Conservation (phyloP, 441 rosid genomes). For the Brassica balearica region DNA sequence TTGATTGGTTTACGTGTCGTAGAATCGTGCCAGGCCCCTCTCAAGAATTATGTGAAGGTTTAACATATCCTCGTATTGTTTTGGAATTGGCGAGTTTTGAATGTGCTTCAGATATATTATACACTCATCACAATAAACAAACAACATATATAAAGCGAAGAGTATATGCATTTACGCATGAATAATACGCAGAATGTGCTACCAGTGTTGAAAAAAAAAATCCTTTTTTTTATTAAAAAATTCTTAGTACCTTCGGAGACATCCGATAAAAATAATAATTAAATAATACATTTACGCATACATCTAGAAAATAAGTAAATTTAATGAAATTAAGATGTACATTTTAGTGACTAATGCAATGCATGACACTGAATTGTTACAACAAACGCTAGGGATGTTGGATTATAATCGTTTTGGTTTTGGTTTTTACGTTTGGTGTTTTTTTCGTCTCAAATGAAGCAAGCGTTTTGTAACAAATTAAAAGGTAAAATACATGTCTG, state of each 20-base stretch:
- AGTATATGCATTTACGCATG: background rate
- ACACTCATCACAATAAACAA: constrained; percentile 6
- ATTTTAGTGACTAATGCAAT: background rate
- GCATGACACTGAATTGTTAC: constrained; percentile 12
- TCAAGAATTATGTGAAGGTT: constrained; percentile 21
- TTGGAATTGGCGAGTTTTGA: constrained; percentile 2
- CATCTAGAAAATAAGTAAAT: constrained; percentile 10
- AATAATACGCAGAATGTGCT: too few species aligned
- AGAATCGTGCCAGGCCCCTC: constrained; percentile 20
- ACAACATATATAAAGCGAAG: constrained; percentile 8
- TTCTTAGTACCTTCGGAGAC: too few species aligned
- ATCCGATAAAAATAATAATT: too few species aligned
- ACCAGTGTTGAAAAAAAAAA: too few species aligned
- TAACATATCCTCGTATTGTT: constrained; percentile 26
- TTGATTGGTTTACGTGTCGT: constrained; percentile 42
- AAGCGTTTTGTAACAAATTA: background rate
- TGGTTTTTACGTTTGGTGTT: background rate
- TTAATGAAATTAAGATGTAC: background rate
- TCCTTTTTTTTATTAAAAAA: too few species aligned
- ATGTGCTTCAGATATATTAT: constrained; percentile 4
- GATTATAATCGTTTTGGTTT: too few species aligned
- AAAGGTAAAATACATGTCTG: background rate
- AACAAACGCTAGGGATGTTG: background rate
- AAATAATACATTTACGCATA: background rate
- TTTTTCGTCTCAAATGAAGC: background rate